These are phyloP conservation scores for Sordaria brevicollis DNA, from an alignment of 495 filamentous ascomycete genomes.

Conservation along the genomic window DNA sequence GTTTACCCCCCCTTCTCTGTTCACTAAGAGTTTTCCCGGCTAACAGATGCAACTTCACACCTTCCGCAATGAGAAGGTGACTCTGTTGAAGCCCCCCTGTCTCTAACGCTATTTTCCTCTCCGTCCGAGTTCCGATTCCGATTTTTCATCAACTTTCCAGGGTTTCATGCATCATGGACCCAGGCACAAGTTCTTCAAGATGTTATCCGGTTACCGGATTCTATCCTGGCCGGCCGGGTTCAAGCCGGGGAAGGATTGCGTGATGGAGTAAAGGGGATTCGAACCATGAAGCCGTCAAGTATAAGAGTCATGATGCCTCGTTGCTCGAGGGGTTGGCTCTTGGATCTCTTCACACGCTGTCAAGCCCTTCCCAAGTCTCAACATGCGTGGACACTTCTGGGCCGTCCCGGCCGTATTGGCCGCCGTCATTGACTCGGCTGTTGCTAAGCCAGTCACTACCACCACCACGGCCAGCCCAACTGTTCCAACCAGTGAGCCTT, in stretches of 20 bases:
- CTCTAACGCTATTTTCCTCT: neutral
- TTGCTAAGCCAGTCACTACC: neutral
- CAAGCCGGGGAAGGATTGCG: neutral
- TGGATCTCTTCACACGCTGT: neutral
- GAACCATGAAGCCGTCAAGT: neutral
- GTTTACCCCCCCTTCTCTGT: neutral
- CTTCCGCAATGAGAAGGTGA: constrained; percentile 6
- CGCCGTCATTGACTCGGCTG: neutral
- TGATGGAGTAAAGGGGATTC: neutral
- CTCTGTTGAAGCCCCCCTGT: neutral
- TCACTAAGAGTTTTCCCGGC: neutral
- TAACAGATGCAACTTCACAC: neutral
- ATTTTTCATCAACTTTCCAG: neutral
- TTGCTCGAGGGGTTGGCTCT: neutral
- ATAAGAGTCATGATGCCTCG: neutral
- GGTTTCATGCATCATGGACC: neutral
- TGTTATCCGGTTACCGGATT: neutral
- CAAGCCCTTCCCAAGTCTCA: neutral
- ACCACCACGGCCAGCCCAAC: neutral
- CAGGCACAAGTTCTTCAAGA: neutral
- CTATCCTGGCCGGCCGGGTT: neutral
- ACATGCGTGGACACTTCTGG: neutral
- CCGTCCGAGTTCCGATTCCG: neutral
- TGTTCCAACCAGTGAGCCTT: constrained; percentile 18
- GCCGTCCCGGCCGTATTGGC: neutral